Conservation (phyloP, 2,329 filamentous ascomycete genomes). For the Cordyceps cicadae region DNA sequence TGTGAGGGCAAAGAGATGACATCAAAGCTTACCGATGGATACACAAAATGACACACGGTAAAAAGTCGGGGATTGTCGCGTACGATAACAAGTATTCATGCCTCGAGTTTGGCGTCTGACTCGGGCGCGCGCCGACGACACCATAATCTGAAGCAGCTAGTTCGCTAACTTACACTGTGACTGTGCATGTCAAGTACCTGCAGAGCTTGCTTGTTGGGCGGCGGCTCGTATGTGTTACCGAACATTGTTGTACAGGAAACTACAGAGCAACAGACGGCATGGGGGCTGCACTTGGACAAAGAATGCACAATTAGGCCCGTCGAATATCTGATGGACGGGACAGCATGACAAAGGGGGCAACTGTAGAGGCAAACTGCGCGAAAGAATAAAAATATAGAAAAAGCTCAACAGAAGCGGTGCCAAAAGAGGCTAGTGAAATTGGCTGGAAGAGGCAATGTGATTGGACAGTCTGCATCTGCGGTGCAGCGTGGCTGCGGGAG, state of each 20-base stretch:
- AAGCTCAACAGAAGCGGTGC: not conserved
- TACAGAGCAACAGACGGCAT: too few species aligned
- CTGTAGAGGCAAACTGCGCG: not conserved
- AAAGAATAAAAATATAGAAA: not conserved
- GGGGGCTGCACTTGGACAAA: not conserved
- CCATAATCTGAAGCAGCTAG: not conserved
- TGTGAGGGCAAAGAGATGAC: not conserved
- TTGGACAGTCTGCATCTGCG: not conserved
- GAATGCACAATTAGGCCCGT: not conserved
- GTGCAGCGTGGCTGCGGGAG: not conserved
- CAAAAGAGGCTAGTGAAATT: not conserved
- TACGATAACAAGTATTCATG: not conserved
- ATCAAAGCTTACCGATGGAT: not conserved
- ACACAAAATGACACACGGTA: too few species aligned
- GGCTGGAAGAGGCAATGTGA: conserved; percentile 4
- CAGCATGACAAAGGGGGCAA: not conserved
- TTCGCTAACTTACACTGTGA: not conserved
- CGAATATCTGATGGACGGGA: not conserved
- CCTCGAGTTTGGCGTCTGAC: not conserved
- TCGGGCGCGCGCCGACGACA: not conserved
- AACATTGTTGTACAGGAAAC: too few species aligned
- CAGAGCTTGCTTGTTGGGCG: not conserved
- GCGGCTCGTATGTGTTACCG: not conserved
- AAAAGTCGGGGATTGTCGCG: not conserved
- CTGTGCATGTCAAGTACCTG: not conserved